Conservation (phyloP, 1,284 basidiomycete species). For the Ganoderma multipileum region DNA sequence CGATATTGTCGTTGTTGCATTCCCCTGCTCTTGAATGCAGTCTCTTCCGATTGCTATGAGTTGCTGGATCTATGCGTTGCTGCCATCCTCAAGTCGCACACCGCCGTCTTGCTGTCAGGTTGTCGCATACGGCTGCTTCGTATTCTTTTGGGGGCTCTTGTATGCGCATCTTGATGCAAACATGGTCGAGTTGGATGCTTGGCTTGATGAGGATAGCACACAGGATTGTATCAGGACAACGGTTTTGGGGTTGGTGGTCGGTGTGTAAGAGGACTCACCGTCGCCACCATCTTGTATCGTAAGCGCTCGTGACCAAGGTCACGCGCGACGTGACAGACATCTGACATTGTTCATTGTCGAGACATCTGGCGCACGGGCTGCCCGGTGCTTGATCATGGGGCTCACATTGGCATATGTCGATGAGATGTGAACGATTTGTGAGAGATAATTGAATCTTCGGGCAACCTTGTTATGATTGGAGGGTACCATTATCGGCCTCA, state of each 20-base stretch:
- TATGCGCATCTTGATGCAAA: neutral
- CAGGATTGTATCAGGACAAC: neutral
- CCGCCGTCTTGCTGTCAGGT: neutral
- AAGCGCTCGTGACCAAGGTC: slow-evolving; percentile 1
- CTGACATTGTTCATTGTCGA: neutral
- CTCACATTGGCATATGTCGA: neutral
- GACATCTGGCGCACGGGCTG: neutral
- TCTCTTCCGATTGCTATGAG: neutral
- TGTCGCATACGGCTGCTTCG: neutral
- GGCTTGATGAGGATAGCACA: neutral
- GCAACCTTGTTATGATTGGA: neutral
- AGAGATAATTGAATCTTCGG: neutral
- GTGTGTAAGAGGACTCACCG: neutral
- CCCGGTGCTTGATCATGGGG: neutral
- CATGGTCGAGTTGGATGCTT: neutral
- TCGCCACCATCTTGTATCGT: neutral
- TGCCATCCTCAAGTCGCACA: neutral
- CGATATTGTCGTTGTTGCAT: neutral
- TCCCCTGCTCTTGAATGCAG: neutral
- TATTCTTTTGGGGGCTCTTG: neutral
- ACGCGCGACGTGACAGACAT: neutral
- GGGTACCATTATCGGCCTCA: no score
- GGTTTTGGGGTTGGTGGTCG: neutral
- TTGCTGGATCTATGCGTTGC: neutral
- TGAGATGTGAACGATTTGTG: no score